Percentiles rank a stretch among this genome's conserved stretches.
phyloP scores from a whole-genome alignment of 2,329 filamentous ascomycete genomes.

The Colletotrichum sp. region DNA sequence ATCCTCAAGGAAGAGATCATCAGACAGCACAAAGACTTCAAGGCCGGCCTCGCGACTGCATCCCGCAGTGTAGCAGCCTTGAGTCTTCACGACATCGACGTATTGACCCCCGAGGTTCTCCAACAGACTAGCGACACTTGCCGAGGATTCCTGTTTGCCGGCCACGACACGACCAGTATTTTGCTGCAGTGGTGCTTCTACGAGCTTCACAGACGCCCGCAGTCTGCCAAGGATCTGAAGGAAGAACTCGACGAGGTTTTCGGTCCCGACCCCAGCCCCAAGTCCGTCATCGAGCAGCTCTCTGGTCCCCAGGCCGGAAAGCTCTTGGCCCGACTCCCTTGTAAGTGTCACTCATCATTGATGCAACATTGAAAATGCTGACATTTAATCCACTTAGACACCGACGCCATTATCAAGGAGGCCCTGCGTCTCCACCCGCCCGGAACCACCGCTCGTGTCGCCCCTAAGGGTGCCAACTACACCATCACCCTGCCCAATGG shows the following conservation, averaged over 20 bases:
- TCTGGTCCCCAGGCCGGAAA: slow-evolving; percentile 29
- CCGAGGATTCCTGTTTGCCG: slow-evolving; percentile 43
- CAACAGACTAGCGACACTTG: slow-evolving; percentile 37
- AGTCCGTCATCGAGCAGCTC: slow-evolving; percentile 29
- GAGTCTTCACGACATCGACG: slow-evolving; percentile 31
- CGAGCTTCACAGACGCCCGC: slow-evolving; percentile 35
- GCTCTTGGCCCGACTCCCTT: slow-evolving; percentile 34
- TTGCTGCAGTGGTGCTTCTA: slow-evolving; percentile 40
- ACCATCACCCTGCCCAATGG: slow-evolving; percentile 31
- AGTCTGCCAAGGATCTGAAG: slow-evolving; percentile 29
- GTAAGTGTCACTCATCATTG: not conserved
- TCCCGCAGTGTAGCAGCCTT: slow-evolving; percentile 34
- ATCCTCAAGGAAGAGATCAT: slow-evolving; percentile 25
- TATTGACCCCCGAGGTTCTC: slow-evolving; percentile 30
- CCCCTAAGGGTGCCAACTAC: slow-evolving; percentile 12
- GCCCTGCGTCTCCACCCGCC: slow-evolving; percentile 37
- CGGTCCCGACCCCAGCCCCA: slow-evolving; percentile 27
- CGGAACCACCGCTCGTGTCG: slow-evolving; percentile 32
- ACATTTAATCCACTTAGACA: slow-evolving; percentile 18
- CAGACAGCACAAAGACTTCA: slow-evolving; percentile 8
- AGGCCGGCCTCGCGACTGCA: not conserved
- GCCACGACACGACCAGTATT: slow-evolving; percentile 44
- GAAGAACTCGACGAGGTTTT: slow-evolving; percentile 40
- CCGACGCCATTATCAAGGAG: slow-evolving; percentile 41
- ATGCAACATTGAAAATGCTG: not conserved